Conservation (phyloP, 345 rosid species). For the Rhizophora apiculata region DNA sequence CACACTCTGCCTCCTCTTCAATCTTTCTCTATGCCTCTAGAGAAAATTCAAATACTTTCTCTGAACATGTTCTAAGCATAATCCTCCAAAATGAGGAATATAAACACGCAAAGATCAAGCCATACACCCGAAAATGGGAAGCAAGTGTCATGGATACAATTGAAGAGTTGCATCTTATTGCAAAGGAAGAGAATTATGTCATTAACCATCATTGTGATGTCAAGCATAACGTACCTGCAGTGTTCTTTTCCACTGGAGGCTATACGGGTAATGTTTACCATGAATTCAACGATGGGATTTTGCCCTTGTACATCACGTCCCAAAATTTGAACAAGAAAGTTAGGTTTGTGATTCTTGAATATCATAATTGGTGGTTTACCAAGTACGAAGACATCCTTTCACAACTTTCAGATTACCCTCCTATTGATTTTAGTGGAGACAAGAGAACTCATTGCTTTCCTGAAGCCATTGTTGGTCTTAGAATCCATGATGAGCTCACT, state of each 20-base stretch:
- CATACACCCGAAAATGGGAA: conserved; percentile 92
- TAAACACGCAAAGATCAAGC: conserved; percentile 57
- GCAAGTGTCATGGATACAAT: conserved; percentile 63
- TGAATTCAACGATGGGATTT: conserved; percentile 79
- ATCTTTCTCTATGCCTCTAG: conserved; percentile 48
- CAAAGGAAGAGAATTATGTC: conserved; percentile 25
- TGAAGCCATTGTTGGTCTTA: conserved; percentile 68
- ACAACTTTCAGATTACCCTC: conserved; percentile 52
- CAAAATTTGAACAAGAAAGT: conserved; percentile 65
- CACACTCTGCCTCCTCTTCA: conserved; percentile 59
- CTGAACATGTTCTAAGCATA: conserved; percentile 19
- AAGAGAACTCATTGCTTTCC: conserved; percentile 75
- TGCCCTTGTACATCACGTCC: conserved; percentile 76
- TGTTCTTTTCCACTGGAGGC: conserved; percentile 83
- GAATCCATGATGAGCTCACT: conserved; percentile 69
- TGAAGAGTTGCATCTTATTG: conserved; percentile 53
- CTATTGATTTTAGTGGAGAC: conserved; percentile 56
- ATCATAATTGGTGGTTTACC: conserved; percentile 78
- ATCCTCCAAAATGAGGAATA: conserved; percentile 17
- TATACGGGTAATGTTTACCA: conserved; percentile 80
- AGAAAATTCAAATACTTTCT: background rate
- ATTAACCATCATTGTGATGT: conserved; percentile 47
- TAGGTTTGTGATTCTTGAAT: conserved; percentile 75
- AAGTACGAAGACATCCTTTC: conserved; percentile 66
- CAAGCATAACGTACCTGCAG: conserved; percentile 57